phyloP scores from a whole-genome alignment of 192 early-diverging fungal genomes.

The Rhizophagus prolifer region DNA sequence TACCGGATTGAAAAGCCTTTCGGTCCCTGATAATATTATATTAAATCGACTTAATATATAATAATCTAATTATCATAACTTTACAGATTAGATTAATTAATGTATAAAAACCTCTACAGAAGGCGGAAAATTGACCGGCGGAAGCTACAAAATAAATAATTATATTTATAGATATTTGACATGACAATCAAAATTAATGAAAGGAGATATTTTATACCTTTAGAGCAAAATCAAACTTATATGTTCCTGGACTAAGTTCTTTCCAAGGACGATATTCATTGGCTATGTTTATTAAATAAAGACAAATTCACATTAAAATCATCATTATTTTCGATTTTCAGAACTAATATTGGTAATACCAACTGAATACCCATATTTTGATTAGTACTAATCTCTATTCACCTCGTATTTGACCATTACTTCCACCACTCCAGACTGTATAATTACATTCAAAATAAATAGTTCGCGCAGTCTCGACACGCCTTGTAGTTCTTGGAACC shows the following conservation, averaged over 20 bases:
- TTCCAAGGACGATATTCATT: conserved; percentile 32
- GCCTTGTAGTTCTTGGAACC: background rate
- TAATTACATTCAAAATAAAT: conserved; percentile 9
- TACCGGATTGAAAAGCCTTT: conserved; percentile 15
- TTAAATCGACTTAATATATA: background rate
- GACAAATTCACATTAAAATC: background rate
- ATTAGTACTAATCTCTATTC: background rate
- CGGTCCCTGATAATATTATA: conserved; percentile 26
- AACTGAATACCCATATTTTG: too few species aligned
- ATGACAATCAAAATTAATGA: background rate
- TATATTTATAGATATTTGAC: background rate
- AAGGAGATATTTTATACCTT: conserved; percentile 31
- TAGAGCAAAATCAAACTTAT: conserved; percentile 40
- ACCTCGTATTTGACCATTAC: background rate
- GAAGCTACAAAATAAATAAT: conserved; percentile 30
- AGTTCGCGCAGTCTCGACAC: background rate
- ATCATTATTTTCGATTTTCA: background rate
- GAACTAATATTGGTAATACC: too few species aligned
- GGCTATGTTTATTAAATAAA: background rate
- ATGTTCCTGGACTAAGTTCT: conserved; percentile 34
- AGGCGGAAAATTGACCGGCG: conserved; percentile 43
- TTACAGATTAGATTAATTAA: background rate
- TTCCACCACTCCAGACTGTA: background rate
- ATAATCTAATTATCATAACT: background rate
- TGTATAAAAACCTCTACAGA: conserved; percentile 41